Evolutionary conservation across 176 grass and related monocot genomes (phyloP).

Genomic region (Chloris gayana): DNA sequence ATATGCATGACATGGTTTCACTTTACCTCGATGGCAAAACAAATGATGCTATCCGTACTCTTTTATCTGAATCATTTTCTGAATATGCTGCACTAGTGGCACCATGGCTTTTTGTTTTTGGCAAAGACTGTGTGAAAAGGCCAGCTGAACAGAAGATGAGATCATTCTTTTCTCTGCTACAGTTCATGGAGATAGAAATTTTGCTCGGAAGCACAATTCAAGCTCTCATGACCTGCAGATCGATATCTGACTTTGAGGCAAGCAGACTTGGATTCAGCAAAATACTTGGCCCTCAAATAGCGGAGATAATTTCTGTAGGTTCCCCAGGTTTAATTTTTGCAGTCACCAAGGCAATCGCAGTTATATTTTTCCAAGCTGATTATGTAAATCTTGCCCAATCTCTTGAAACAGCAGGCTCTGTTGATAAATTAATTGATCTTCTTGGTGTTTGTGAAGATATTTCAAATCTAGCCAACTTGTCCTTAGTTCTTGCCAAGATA

Average conservation of each 20-base stretch:
- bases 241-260: constrained; percentile 65
- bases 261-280: constrained; percentile 59
- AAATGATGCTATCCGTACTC: constrained; percentile 44
- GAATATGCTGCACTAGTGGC: constrained; percentile 54
- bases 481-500: constrained; percentile 60
- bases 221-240: constrained; percentile 77
- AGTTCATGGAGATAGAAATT: constrained; percentile 50
- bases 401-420: constrained; percentile 61
- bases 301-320: constrained; percentile 62
- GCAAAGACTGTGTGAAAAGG: constrained; percentile 57
- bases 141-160: constrained; percentile 55
- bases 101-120: constrained; percentile 85
- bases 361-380: constrained; percentile 50
- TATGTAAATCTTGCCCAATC: constrained; percentile 58
- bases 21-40: constrained; percentile 69
- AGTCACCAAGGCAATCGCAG: constrained; percentile 49
- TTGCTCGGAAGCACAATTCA: constrained; percentile 57
- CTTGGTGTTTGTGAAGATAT: constrained; percentile 52
- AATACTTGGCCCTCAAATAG: constrained; percentile 60
- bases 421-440: constrained; percentile 57
- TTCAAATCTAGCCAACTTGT: constrained; percentile 50
- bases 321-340: constrained; percentile 49
- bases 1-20: constrained; percentile 86
- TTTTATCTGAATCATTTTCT: constrained; percentile 55
- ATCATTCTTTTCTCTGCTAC: constrained; percentile 54